phyloP scores from a whole-genome alignment of 2,329 filamentous ascomycete species.

The Aureobasidium melanogenum region DNA sequence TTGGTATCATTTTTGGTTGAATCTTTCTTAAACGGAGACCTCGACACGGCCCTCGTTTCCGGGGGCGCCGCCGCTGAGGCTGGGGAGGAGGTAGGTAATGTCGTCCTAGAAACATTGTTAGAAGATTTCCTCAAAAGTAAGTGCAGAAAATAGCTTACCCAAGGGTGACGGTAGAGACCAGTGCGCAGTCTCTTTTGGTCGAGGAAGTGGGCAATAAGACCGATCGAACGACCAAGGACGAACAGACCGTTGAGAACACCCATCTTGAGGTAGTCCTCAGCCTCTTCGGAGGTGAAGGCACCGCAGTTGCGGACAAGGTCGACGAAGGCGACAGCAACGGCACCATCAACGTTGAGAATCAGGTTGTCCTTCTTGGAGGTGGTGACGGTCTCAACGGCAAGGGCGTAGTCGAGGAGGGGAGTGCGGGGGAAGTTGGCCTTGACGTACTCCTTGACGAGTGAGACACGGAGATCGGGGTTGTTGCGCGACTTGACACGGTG shows the following conservation, averaged over 20 bases:
- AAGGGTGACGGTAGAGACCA: constrained; percentile 88
- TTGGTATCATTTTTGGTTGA: constrained; percentile 10
- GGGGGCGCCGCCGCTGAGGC: constrained; percentile 59
- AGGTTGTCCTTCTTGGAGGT: constrained; percentile 99
- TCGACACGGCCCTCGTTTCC: constrained; percentile 82
- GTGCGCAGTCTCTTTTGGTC: constrained; percentile 99
- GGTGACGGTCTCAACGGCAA: constrained; percentile 95
- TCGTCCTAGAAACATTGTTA: constrained; percentile 63
- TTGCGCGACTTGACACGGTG: constrained; percentile 99
- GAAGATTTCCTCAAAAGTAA: background rate
- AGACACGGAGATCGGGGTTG: constrained; percentile 98
- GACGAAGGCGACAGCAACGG: constrained; percentile 97
- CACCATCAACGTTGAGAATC: constrained; percentile 97
- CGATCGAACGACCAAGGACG: constrained; percentile 91
- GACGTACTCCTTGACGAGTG: constrained; percentile 98
- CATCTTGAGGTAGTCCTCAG: constrained; percentile 98
- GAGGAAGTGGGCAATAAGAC: constrained; percentile 98
- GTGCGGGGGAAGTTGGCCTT: constrained; percentile 93
- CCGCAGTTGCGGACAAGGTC: constrained; percentile 96
- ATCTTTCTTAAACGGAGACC: constrained; percentile 39
- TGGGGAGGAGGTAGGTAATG: constrained; percentile 89
- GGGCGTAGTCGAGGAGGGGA: constrained; percentile 97
- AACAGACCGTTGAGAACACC: constrained; percentile 99
- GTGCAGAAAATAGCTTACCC: background rate
- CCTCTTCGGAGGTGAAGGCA: constrained; percentile 91